Base-by-base conservation (phyloP, 352 stramenopile species). In the Phytophthora litchii region DNA sequence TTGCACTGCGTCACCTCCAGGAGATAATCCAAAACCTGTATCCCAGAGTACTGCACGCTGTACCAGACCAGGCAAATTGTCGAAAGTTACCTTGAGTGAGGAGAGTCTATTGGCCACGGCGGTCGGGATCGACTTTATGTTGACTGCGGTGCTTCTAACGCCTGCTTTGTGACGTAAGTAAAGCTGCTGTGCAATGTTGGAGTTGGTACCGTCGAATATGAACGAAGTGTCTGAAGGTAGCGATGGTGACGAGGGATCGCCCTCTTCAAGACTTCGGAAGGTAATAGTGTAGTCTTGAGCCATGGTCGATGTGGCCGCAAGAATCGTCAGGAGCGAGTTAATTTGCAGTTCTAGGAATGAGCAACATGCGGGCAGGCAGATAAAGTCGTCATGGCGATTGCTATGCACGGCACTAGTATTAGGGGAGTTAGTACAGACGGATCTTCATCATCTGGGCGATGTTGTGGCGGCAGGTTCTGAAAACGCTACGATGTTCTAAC, bases 41-140 rank as follows among this genome's bases (percentile, higher is more conserved):
- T 80, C 71, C 71, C 71, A 80, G 2, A 80, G 54, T 17, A 80
- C n/a, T 0, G 63, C 67, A 10, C 64, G 63, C 20, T 80, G 71
- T 2, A 74, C 51, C 1, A 75, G 44, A n/a, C 59, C 67, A 3
- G 64, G 64, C n/a, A 77, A 54, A 7, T 59, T 27, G 4, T 23
- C 16, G 34, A 69, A 74, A 12, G 12, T 34, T 29, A 66, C 42
- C 5, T 49, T 27, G 6, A 74, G 27, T 7, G 35, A 6, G 17
- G 64, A 36, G 23, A 67, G 54, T 43, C 51, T 44, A 31, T 52
- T n/a, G 6, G 19, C 17, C 37, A 74, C 49, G 2, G 35, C 49
- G n/a, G 31, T 54, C n/a, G 59, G 63, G 11, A 71, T 38, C 2
- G 35, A 54, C 19, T 59, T 61, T 32, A 72, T 54, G 1, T 16